These are phyloP conservation scores for Magnusiomyces paraingens DNA, from an alignment of 1,139 yeast species.

Conservation along the genomic window DNA sequence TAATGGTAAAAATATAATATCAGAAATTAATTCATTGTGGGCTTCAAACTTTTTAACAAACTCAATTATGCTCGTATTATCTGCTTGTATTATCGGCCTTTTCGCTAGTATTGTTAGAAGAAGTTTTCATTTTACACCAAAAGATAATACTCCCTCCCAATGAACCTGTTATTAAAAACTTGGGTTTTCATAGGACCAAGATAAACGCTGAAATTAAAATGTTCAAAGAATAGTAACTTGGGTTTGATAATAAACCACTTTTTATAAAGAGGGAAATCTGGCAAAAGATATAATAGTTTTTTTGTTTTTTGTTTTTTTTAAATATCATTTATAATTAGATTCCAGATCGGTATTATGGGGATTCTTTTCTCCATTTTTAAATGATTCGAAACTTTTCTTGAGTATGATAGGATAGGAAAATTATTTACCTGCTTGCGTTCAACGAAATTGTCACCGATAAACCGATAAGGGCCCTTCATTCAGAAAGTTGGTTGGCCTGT, in stretches of 20 bases:
- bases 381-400: too few species aligned
- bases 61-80: slow-evolving; percentile 28
- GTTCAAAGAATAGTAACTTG: slow-evolving; percentile 16
- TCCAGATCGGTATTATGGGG: too few species aligned
- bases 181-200: slow-evolving; percentile 9
- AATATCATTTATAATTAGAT: too few species aligned
- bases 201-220: too few species aligned
- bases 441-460: too few species aligned
- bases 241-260: slow-evolving; percentile 30
- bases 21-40: slow-evolving; percentile 29
- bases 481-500: too few species aligned
- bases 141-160: slow-evolving; percentile 40
- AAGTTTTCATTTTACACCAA: slow-evolving; percentile 31
- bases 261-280: slow-evolving; percentile 25
- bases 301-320: too few species aligned
- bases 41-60: slow-evolving; percentile 38
- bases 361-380: too few species aligned
- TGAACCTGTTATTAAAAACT: slow-evolving; percentile 36
- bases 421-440: too few species aligned
- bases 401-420: too few species aligned
- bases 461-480: too few species aligned
- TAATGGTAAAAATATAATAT: slow-evolving; percentile 31
- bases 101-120: slow-evolving; percentile 7
- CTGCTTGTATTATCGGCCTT: too few species aligned
- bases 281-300: slow-evolving; percentile 17